Evolutionary conservation across 345 rosid species (phyloP).

Genomic region (Populus euphratica): DNA sequence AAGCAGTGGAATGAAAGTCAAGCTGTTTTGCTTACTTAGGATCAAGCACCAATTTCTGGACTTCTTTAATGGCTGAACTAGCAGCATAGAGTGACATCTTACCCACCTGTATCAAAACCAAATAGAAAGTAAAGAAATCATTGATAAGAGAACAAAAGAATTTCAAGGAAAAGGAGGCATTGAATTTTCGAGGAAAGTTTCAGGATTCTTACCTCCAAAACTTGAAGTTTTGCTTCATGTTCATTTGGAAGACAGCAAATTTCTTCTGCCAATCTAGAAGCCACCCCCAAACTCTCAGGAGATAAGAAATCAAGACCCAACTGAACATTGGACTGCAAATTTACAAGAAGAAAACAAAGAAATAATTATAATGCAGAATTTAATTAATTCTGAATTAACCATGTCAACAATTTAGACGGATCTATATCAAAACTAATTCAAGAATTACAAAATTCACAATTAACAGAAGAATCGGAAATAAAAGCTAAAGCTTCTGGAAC

Average conservation of each 20-base stretch:
- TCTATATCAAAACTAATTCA: neutral
- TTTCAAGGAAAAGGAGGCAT: slow-evolving; percentile 11
- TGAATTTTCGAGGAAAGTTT: slow-evolving; percentile 19
- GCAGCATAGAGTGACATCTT: slow-evolving; percentile 91
- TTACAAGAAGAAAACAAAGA: neutral
- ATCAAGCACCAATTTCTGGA: slow-evolving; percentile 87
- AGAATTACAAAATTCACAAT: neutral
- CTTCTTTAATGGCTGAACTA: slow-evolving; percentile 93
- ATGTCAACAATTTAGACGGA: neutral
- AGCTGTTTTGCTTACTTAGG: slow-evolving; percentile 59
- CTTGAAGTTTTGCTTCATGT: slow-evolving; percentile 80
- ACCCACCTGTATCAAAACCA: slow-evolving; percentile 61
- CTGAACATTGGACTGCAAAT: slow-evolving; percentile 81
- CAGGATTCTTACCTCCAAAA: slow-evolving; percentile 61
- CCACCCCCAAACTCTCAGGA: slow-evolving; percentile 86
- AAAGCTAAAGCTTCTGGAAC: neutral
- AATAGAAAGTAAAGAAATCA: slow-evolving; percentile 12
- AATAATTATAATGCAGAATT: neutral
- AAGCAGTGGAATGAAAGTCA: neutral
- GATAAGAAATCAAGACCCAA: slow-evolving; percentile 86
- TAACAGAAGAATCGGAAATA: neutral
- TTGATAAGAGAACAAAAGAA: neutral
- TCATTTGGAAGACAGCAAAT: slow-evolving; percentile 80
- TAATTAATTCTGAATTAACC: neutral
- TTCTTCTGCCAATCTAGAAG: slow-evolving; percentile 73